Evolutionary conservation across 1,139 yeast genomes (phyloP), one percentile per base, ranked within the genome.

Genomic region (Pichia sp.): DNA sequence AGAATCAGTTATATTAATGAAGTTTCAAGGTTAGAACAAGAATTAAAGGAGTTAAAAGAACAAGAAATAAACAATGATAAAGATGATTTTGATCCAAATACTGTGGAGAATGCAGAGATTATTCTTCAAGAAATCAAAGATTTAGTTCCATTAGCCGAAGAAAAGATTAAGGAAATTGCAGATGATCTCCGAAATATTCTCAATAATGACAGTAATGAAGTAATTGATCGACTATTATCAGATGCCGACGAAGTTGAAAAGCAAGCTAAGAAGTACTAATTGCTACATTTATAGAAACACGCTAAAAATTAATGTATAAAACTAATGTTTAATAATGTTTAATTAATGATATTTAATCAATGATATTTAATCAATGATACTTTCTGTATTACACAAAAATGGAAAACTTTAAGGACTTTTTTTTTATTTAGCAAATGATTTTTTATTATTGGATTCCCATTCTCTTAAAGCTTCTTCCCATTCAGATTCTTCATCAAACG

Each of bases 391-490:
- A 26, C 31, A 30, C 27, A 7, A 11, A 18, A 18, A 18, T 18
- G 18, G 18, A 18, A 18, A 18, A 18, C 18, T 18, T 18, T 18
- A 18, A 18, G 18, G 18, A 18, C 18, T 18, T 49, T 40, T 11
- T n/a, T 37, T 37, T 38, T 28, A 46, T 49, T 56, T 54, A 46
- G 53, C 48, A 47, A 60, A 54, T 27, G 56, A 46, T 40, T 58
- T 58, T 8, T 66, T 57, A 46, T 66, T 67, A 38, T 62, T 63
- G 2, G 62, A 63, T 58, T 83, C 88, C 86, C 88, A 85, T 11
- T 81, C 80, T 45, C 73, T 67, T 41, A 84, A 62, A 3, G 87
- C 85, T 31, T 68, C 62, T 53, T 82, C 85, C 89, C 89, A 85
- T 58, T 83, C 87, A 49, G 81, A 81, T 32, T 83, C 88, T 33